A percentile compares a stretch with the other conserved stretches of the same genome.
Conservation (phyloP, 306 rosid genomes). For the Sicyos baderoa region DNA sequence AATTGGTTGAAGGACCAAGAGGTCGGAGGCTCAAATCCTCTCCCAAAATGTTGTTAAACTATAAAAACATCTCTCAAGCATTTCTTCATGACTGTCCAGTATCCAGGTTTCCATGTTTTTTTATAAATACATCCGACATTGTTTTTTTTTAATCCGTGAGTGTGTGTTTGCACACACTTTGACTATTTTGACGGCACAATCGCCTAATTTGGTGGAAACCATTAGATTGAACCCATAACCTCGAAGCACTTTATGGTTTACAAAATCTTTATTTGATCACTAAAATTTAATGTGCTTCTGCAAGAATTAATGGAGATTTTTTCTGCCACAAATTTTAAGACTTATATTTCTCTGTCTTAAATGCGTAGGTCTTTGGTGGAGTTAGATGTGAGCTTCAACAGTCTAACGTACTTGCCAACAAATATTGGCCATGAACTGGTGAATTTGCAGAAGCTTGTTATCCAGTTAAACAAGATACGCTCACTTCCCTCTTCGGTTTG, state of each 20-base stretch:
- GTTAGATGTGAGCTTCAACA: slow-evolving; percentile 81
- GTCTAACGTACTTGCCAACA: slow-evolving; percentile 84
- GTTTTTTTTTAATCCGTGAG: not conserved
- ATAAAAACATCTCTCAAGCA: not conserved
- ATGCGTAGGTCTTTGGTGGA: slow-evolving; percentile 81
- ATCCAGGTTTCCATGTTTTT: not conserved
- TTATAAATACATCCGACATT: not conserved
- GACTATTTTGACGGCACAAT: too few relatives aligned
- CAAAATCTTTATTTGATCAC: too few relatives aligned
- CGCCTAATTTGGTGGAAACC: too few relatives aligned
- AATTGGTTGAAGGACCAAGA: too few relatives aligned
- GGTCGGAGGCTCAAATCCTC: too few relatives aligned
- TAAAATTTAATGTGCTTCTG: not conserved
- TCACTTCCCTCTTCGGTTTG: slow-evolving; percentile 77
- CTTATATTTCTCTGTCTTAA: not conserved
- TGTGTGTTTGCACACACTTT: too few relatives aligned
- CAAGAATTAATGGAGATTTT: not conserved
- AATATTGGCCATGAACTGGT: slow-evolving; percentile 69
- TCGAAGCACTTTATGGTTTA: too few relatives aligned
- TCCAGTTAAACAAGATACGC: slow-evolving; percentile 75
- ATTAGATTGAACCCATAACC: too few relatives aligned
- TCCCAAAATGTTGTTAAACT: too few relatives aligned
- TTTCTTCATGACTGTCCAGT: not conserved
- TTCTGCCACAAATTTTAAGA: not conserved
- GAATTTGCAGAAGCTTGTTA: slow-evolving; percentile 49